Evolutionary conservation across 164 flowering plant species (phyloP), one percentile per base, ranked within the genome.

Genomic region (Malania oleifera): DNA sequence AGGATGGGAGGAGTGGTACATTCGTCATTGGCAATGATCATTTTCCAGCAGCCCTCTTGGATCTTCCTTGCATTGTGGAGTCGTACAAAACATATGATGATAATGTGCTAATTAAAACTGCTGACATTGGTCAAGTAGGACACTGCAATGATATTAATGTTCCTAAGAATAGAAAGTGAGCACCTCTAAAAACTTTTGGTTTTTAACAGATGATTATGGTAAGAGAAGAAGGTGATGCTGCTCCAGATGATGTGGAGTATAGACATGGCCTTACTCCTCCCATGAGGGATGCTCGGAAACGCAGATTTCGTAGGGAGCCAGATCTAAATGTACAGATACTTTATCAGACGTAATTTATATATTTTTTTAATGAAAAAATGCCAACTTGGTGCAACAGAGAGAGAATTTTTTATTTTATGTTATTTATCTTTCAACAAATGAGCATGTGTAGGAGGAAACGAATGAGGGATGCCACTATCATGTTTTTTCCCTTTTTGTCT

Each of bases 231-330:
- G 79, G 79, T 65, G 95, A 89, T 62, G 27, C 71, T 72, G 77
- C 77, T 49, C 86, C 88, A 54, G 96, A 87, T 53, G 73, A 64
- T 38, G 74, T 83, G 52, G 96, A 92, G 60, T 85, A 81, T 67
- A 78, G 85, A 59, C 98, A 92, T 74, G 98, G 98, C 43, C 90
- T 87, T 15, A 93, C 98, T 19, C 97, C 96, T 67, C 92, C 98
- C 20, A 90, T 93, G 97, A 83, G 91, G 62, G 98, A 92, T 86
- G 98, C 93, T 45, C 81, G 95, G 26, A 80, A 89, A 68, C 78
- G 95, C 60, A 75, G 97, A 59, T 93, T 93, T 62, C 89, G 97
- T 14, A 77, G 96, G 64, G 97, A 93, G 73, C 97, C 97, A 23
- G 96, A 89, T 75, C 68, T 87, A 29, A 92, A 92, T 80, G 96